phyloP scores from a whole-genome alignment of 2,329 filamentous ascomycete genomes.

The Cytospora chrysosperma region DNA sequence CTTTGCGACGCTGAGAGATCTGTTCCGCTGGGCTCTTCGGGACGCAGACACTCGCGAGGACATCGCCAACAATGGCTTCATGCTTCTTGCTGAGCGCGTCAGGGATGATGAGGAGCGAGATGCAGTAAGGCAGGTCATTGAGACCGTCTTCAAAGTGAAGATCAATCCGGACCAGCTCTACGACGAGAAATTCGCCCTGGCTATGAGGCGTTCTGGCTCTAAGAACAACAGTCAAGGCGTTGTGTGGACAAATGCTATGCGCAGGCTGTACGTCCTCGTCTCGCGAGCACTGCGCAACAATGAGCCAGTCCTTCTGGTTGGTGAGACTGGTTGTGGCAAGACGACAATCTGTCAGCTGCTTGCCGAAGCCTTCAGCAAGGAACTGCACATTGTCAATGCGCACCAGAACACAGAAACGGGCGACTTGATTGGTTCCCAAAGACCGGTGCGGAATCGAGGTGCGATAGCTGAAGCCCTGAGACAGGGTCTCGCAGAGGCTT shows the following conservation, averaged over 20 bases:
- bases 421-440: conserved; percentile 92
- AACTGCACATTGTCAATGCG: conserved; percentile 89
- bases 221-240: conserved; percentile 60
- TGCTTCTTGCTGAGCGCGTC: conserved; percentile 92
- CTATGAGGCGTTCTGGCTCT: conserved; percentile 49
- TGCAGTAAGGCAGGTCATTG: conserved; percentile 84
- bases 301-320: conserved; percentile 90
- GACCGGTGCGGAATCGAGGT: conserved; percentile 83
- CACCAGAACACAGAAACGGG: conserved; percentile 98
- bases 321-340: conserved; percentile 97
- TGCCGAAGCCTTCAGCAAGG: conserved; percentile 73
- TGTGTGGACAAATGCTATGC: conserved; percentile 96
- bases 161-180: conserved; percentile 77
- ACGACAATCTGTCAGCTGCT: conserved; percentile 94
- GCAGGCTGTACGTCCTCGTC: conserved; percentile 86
- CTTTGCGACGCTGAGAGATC: conserved; percentile 91
- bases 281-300: conserved; percentile 81
- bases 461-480: conserved; percentile 66
- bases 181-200: conserved; percentile 55
- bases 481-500: conserved; percentile 54
- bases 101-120: conserved; percentile 83
- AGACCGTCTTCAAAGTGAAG: conserved; percentile 82
- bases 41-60: conserved; percentile 83
- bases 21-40: conserved; percentile 92
- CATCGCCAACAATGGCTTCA: conserved; percentile 88